Base-by-base conservation (phyloP, 2,329 filamentous ascomycete genomes). In the Colletotrichum sp. region DNA sequence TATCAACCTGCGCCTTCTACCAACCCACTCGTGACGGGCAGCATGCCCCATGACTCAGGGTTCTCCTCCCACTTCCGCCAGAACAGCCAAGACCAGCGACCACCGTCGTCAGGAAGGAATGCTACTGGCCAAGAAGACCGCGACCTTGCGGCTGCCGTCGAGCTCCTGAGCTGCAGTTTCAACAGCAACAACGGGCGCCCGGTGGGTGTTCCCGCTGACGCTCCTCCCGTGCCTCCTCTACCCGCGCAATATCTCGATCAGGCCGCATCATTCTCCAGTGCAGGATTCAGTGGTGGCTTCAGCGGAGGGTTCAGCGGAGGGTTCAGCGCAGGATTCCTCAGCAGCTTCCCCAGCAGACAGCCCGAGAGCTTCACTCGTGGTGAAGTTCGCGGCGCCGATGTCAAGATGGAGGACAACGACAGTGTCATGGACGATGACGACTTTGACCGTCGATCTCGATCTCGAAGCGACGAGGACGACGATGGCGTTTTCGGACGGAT, bases 401-500 rank as follows among this genome's bases (percentile, higher is more conserved):
- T 93, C 70, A 92, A 92, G 83, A 93, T 92, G 88, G 90, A 92
- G 77, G 91, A 92, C 72, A 92, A 89, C 76, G 90, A 91, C 63
- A 90, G 88, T 82, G 87, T 89, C 76, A 87, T 87, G 78, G 91
- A 91, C 76, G 92, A 95, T 69, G 91, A 93, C 78, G 92, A 94
- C 75, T 90, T 92, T 72, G 91, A 92, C 79, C 85, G 86, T 78
- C 88, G 86, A 69, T 90, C 87, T 64, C 89, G 90, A 69, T 90
- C 90, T 65, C 90, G 93, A 75, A 93, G 92, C 82, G 94, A 97
- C 78, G 96, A 98, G 78, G 95, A 98, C 76, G 96, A 98, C 77
- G 96, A 98, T 77, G 96, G 96, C 81, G 94, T 98, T 79, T 99
- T 99, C 87, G 96, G 96, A 71, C 91, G 92, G 78, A 98, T 98